A percentile compares a stretch with the other conserved stretches of the same genome.
Evolutionary conservation across 208 protist genomes (phyloP).

Genomic region (Leishmania martiniquensis): DNA sequence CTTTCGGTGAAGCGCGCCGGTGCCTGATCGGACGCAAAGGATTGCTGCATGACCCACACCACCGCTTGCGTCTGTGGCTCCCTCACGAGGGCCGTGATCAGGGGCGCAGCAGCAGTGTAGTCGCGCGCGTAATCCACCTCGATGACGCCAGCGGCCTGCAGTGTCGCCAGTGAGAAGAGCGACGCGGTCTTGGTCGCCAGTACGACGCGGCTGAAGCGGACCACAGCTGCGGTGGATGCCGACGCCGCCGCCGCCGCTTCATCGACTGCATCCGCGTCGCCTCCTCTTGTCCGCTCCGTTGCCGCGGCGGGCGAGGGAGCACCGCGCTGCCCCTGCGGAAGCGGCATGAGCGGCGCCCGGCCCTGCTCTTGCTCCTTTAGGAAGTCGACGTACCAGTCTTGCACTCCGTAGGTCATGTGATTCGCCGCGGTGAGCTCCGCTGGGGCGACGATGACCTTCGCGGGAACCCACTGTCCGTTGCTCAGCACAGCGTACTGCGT

Average conservation of each 20-base stretch:
- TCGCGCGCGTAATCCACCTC: constrained; percentile 12
- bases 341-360: constrained; percentile 23
- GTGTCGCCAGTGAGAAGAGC: constrained; percentile 42
- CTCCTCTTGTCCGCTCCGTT: no score
- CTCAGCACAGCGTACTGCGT: constrained; percentile 65
- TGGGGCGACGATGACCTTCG: constrained; percentile 63
- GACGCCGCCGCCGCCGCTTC: background rate
- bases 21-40: constrained; percentile 51
- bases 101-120: constrained; percentile 36
- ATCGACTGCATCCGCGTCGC: background rate
- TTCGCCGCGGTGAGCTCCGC: constrained; percentile 26
- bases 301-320: background rate
- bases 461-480: constrained; percentile 79
- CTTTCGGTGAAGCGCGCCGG: constrained; percentile 10
- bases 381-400: constrained; percentile 38
- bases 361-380: constrained; percentile 32
- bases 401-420: constrained; percentile 21
- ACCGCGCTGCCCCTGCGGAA: background rate
- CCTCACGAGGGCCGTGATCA: constrained; percentile 43
- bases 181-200: constrained; percentile 38
- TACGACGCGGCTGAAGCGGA: constrained; percentile 57
- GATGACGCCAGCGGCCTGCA: constrained; percentile 19
- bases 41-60: constrained; percentile 69
- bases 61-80: constrained; percentile 35
- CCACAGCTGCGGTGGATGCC: constrained; percentile 1